Evolutionary conservation across 495 filamentous ascomycete species (phyloP).

Genomic region (Neurospora sp.): DNA sequence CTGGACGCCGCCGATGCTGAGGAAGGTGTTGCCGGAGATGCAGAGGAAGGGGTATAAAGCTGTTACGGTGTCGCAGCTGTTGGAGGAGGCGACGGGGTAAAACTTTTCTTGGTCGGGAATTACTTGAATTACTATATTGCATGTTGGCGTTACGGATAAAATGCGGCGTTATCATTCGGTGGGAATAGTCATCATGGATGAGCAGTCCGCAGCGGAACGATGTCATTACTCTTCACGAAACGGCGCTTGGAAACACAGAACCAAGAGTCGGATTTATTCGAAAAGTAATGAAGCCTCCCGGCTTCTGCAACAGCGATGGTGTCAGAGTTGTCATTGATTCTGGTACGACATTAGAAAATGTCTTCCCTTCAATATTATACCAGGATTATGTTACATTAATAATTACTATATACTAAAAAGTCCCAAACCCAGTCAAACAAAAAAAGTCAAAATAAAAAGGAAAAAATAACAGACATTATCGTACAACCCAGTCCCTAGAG

Average conservation of each 20-base stretch:
- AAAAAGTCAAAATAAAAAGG: background rate
- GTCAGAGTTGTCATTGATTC: background rate
- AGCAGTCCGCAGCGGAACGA: background rate
- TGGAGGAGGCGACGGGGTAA: slow-evolving; percentile 28
- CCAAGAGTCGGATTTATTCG: background rate
- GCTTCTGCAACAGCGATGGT: background rate
- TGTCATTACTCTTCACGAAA: background rate
- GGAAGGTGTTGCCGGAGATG: slow-evolving; percentile 58
- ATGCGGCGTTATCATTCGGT: background rate
- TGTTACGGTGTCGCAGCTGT: slow-evolving; percentile 55
- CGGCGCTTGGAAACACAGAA: background rate
- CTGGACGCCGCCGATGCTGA: slow-evolving; percentile 72
- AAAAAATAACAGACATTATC: background rate
- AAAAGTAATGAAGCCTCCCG: background rate
- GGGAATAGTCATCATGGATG: background rate
- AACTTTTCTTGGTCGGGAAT: no score
- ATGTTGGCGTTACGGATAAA: background rate
- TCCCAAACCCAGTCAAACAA: background rate
- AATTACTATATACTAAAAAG: background rate
- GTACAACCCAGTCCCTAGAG: background rate
- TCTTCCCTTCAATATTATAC: fast-evolving
- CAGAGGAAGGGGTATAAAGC: slow-evolving; percentile 55
- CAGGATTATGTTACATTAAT: background rate
- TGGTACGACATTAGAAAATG: background rate
- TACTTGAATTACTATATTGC: background rate